These are phyloP conservation scores for Trichosporon faecale DNA, from an alignment of 1,284 basidiomycete genomes.

Conservation along the genomic window DNA sequence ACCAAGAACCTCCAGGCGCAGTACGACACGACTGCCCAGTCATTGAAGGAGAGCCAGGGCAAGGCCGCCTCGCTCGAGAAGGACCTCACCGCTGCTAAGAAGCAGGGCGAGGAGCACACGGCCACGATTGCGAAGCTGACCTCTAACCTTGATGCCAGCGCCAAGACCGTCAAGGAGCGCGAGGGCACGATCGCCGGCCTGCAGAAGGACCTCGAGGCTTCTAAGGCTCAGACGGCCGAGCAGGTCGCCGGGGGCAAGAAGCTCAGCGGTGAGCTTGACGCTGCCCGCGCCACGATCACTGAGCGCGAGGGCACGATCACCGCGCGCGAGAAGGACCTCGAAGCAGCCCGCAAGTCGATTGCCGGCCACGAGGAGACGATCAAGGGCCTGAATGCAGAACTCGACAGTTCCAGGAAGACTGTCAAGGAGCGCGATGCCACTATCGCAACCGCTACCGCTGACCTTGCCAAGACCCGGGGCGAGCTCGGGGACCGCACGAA, in stretches of 20 bases:
- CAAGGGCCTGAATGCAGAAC: conserved; percentile 10
- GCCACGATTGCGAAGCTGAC: background rate
- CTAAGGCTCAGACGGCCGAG: background rate
- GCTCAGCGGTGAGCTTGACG: conserved; percentile 3
- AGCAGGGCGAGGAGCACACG: conserved; percentile 2
- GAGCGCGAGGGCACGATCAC: background rate
- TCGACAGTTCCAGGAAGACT: background rate
- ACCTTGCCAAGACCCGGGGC: background rate
- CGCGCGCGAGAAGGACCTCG: background rate
- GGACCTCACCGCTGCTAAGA: background rate
- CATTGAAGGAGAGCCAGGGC: background rate
- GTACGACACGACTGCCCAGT: background rate
- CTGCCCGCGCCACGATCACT: background rate
- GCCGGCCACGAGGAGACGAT: conserved; percentile 19
- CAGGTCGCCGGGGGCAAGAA: background rate
- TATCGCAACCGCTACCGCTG: background rate
- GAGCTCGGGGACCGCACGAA: background rate
- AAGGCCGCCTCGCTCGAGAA: background rate
- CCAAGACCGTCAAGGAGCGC: conserved; percentile 14
- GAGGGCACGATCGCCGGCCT: conserved; percentile 14
- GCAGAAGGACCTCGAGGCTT: conserved; percentile 8
- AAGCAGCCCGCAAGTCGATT: conserved; percentile 16
- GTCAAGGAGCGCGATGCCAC: conserved; percentile 14
- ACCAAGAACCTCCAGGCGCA: background rate
- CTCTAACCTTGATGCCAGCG: conserved; percentile 15